phyloP scores from a whole-genome alignment of 768 basidiomycete genomes.

The Leccinum variicolor region DNA sequence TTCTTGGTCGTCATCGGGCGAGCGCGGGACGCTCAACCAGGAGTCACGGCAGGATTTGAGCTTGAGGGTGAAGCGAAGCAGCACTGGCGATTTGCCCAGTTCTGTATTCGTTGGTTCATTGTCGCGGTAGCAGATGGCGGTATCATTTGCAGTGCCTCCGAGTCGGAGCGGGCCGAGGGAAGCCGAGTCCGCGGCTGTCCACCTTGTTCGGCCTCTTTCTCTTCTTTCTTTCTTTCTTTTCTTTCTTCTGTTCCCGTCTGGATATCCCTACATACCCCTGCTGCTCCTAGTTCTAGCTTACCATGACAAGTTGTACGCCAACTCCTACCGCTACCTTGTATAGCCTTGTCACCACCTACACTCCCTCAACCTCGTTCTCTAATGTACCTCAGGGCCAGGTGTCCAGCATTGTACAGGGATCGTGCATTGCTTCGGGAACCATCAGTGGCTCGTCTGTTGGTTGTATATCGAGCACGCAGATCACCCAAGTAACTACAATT shows the following conservation, averaged over 20 bases:
- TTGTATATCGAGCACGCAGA: slow-evolving; percentile 26
- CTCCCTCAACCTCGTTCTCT: slow-evolving; percentile 35
- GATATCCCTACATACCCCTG: background rate
- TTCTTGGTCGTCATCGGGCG: slow-evolving; percentile 25
- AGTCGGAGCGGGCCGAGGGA: background rate
- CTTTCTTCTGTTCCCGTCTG: background rate
- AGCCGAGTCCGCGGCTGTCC: background rate
- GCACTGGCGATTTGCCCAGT: slow-evolving; percentile 19
- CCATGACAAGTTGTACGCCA: slow-evolving; percentile 38
- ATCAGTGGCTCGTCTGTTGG: slow-evolving; percentile 22
- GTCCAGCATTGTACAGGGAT: slow-evolving; percentile 31
- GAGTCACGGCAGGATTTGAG: background rate
- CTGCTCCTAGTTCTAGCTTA: background rate
- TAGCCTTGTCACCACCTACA: slow-evolving; percentile 34
- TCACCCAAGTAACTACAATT: slow-evolving; percentile 33
- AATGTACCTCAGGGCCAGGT: slow-evolving; percentile 30
- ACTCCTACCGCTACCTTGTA: slow-evolving; percentile 44
- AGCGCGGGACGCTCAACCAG: slow-evolving; percentile 18
- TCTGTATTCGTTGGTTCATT: background rate
- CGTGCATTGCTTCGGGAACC: slow-evolving; percentile 32
- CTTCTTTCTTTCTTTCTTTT: slow-evolving; percentile 1
- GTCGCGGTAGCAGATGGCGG: background rate
- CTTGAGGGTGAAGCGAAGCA: slow-evolving; percentile 17
- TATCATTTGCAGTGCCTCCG: background rate
- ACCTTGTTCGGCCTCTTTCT: background rate